Evolutionary conservation across 192 early-diverging fungal species (phyloP), one percentile per base, ranked within the genome.

Genomic region (Paraglomus brasilianum): DNA sequence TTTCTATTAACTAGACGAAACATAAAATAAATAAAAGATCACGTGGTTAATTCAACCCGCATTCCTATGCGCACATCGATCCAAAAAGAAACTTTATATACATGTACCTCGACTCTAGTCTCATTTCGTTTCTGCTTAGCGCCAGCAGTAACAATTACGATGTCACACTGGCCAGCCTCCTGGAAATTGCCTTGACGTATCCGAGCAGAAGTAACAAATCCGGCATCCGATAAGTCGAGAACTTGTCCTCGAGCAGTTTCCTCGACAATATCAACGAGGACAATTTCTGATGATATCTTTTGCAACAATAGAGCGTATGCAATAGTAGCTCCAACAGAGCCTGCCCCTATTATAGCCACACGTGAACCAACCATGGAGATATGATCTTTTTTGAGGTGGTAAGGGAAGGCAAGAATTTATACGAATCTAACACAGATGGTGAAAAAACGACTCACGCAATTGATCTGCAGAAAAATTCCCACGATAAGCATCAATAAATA

Each of bases 101-200:
- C 30, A 22, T 62, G 3, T 74, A 80, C 77, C 19, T 83, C 73
- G 24, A 86, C 82, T 61, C 93, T 83, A 2, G 87, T 81, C 78
- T 94, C 93, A 47, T 81, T 82, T 0, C 88, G 88, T 47, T 85
- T 86, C 70, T 94, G 93, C 50, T 89, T 89, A 22, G 92, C 91
- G 17, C 93, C 93, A 4, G 93, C 93, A 38, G 91, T 92, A 60
- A 93, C 78, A 53, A 94, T 84, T 60, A 94, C 89, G 45, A 94
- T 88, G 66, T 93, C 91, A 11, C 85, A 85, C 71, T 93, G 90
- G 15, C 93, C 91, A 1, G 90, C 90, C 44, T 93, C 91, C 72
- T 87, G 72, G 53, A 75, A 78, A 38, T 85, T 78, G 7, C 75
- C 92, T 49, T 75, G 75, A 53, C 84, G 82, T 63, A 91, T 80